Evolutionary conservation across 805 yeast species (phyloP), one percentile per base, ranked within the genome.

Genomic region (Wickerhamomyces ciferrii): DNA sequence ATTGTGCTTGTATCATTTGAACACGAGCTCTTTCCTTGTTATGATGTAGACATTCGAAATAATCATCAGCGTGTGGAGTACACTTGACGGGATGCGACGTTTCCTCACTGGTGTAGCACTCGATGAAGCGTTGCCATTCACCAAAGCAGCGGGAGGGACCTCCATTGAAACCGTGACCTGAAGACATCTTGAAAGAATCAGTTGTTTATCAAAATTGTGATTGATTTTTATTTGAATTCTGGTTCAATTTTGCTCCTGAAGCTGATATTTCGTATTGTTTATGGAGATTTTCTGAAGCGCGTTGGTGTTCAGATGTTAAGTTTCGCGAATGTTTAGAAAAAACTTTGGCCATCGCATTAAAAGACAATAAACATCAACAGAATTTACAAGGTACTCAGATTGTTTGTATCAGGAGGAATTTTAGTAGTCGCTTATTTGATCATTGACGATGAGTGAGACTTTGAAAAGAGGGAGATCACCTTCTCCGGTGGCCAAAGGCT

Each of bases 21-120:
- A 53, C 54, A 44, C 63, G 53, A 47, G 52, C 48, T 43, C 55
- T 66, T 59, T 71, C 80, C 58, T 74, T 74, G 17, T 57, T 61
- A 59, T 74, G 79, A 56, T 70, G 76, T 41, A 75, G 65, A 54
- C 80, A 75, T 60, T 75, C 80, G 42, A 63, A 58, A 63, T 74
- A 75, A 55, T 75, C 79, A 44, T 69, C 76, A 18, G 71, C 68
- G 42, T 61, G 55, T n/a, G 68, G 67, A 32, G 59, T 58, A 61
- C 80, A 75, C 48, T 68, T 62, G 17, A 52, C 47, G 24, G 68
- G 63, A 45, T 63, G 63, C 34, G 59, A 54, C 8, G 74, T 69
- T 27, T 56, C 56, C 38, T 63, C 65, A 43, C 69, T 64, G 14
- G 77, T 65, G 60, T 69, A 71, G 60, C 78, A 74, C 50, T 71